Evolutionary conservation across 2,329 filamentous ascomycete species (phyloP).

Genomic region (Cladosporium colombiae): DNA sequence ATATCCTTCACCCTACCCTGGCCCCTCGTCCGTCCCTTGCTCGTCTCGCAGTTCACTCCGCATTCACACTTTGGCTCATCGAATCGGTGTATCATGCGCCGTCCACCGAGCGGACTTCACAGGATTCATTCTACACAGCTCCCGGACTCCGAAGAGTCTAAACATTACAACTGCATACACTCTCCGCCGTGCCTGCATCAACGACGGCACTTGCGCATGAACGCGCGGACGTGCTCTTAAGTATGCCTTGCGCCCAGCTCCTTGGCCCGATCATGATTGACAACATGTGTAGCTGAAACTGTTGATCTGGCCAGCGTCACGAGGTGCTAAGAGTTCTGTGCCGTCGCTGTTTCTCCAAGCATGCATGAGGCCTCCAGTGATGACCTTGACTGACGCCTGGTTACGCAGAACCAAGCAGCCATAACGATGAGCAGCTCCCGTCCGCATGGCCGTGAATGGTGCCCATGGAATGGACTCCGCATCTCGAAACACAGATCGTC

Average conservation of each 20-base stretch:
- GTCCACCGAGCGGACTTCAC: neutral
- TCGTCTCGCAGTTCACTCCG: neutral
- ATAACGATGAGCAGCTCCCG: neutral
- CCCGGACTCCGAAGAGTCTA: conserved; percentile 2
- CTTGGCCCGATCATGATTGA: conserved; percentile 17
- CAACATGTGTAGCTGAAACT: neutral
- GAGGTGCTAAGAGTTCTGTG: conserved; percentile 11
- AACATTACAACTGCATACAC: neutral
- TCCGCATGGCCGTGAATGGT: neutral
- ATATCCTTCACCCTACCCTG: neutral
- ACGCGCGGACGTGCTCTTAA: conserved; percentile 9
- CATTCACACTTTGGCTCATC: neutral
- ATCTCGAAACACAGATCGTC: neutral
- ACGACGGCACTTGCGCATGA: conserved; percentile 4
- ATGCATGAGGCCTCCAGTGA: neutral
- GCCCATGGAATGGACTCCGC: neutral
- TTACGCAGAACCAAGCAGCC: neutral
- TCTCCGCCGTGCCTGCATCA: neutral
- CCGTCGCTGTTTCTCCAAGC: neutral
- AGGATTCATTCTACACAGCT: neutral
- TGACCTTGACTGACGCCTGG: neutral
- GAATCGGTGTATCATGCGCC: neutral
- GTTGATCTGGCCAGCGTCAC: conserved; percentile 12
- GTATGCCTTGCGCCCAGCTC: neutral
- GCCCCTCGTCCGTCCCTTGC: neutral